Conservation (phyloP, 2,329 filamentous ascomycete genomes). For the Trichoderma hamatum region DNA sequence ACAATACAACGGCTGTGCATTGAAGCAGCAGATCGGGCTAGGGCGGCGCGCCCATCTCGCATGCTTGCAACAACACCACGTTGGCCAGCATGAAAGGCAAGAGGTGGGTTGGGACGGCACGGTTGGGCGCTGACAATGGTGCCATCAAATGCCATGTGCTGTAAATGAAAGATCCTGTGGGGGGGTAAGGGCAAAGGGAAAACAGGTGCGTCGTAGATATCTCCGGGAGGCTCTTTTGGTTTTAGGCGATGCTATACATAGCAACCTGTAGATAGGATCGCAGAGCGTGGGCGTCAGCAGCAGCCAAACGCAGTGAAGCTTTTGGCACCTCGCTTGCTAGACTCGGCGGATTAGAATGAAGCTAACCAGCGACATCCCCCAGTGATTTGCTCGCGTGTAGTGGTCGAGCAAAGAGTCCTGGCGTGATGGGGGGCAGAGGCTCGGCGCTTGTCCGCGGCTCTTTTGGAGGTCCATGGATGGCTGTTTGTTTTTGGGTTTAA, state of each 20-base stretch:
- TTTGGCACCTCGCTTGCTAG: constrained; percentile 21
- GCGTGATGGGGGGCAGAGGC: background rate
- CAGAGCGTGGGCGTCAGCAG: constrained; percentile 12
- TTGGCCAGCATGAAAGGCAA: background rate
- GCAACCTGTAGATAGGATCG: constrained; percentile 4
- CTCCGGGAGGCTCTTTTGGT: background rate
- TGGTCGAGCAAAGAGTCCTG: background rate
- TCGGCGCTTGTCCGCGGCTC: constrained; percentile 27
- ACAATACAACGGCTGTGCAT: background rate
- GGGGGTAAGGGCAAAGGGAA: background rate
- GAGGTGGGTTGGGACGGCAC: constrained; percentile 22
- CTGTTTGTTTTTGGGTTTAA: background rate
- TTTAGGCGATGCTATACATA: constrained; percentile 9
- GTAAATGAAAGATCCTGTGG: constrained; percentile 7
- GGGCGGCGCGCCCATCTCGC: constrained; percentile 11
- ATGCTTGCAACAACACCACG: constrained; percentile 13
- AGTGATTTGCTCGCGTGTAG: constrained; percentile 13
- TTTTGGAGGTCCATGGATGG: constrained; percentile 9
- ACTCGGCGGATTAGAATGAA: constrained; percentile 19
- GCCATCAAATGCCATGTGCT: constrained; percentile 20
- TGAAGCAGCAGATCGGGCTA: constrained; percentile 7
- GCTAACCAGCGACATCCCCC: background rate
- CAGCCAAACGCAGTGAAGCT: background rate
- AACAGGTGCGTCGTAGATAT: background rate
- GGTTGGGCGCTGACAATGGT: constrained; percentile 24